Base-by-base conservation (phyloP, 352 stramenopile genomes). In the Pythium sp. region DNA sequence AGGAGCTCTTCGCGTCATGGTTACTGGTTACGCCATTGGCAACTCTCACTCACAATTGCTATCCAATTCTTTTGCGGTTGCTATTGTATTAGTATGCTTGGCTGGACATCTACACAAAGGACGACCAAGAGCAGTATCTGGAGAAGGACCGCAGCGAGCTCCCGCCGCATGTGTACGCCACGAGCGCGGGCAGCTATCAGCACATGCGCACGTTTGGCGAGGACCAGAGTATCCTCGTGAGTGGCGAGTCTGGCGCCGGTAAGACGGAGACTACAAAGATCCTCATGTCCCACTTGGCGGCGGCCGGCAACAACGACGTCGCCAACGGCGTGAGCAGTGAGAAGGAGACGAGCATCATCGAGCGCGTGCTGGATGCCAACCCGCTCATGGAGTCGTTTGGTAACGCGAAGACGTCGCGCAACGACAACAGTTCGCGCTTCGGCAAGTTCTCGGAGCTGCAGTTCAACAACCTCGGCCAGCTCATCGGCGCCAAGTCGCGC, bases 371-470 rank as follows among this genome's bases (percentile, higher is more conserved):
- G 41, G 75, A 94, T 58, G 88, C 83, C 14, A 95, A 96, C 69
- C 88, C 88, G 32, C 73, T 97, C 15, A 91, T 97, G 81, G 90
- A 98, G 69, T 95, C 92, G 9, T 99, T 99, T 78, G 97, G 97
- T 58, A 99, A 99, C 74, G 96, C 97, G 57, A 98, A 98, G 75
- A 99, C 97, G 2, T 88, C 94, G 20, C 84, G 96, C 12, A 99
- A 99, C 72, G 95, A 98, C 79, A 99, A 99, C 78, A 95, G 80
- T 15, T 94, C 77, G 75, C 87, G 97, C 22, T 99, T 99, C 77
- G 97, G 96, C 53, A 99, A 98, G 73, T 99, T 98, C 72, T 95
- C 93, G 22, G 91, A 99, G 72, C 77, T 99, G 8, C 90, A 98
- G 77, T 98, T 98, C 75, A 92, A 98, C 72, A 64, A 83, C n/a